A percentile compares a stretch with the other conserved stretches of the same genome.
Evolutionary conservation across 1,284 basidiomycete genomes (phyloP).

Genomic region (Termitomyces sp.): DNA sequence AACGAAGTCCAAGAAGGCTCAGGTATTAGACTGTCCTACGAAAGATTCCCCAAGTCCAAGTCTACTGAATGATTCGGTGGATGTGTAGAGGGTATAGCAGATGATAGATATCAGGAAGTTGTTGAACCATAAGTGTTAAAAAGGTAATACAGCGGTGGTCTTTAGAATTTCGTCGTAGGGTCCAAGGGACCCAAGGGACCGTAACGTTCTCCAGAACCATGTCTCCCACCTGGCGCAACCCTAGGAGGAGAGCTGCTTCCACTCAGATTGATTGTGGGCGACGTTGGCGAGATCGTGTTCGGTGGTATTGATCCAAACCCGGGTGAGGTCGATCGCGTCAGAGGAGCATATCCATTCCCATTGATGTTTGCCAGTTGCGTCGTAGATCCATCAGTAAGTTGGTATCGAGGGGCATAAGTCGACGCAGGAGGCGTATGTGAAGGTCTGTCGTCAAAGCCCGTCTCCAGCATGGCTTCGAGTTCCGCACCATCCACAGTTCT

Average conservation of each 20-base stretch:
- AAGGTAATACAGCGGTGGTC: conserved; percentile 13
- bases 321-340: conserved; percentile 46
- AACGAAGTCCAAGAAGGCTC: conserved; percentile 14
- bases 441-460: conserved; percentile 72
- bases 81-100: conserved; percentile 32
- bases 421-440: conserved; percentile 37
- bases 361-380: conserved; percentile 34
- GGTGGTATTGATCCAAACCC: conserved; percentile 27
- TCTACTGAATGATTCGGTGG: conserved; percentile 25
- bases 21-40: conserved; percentile 29
- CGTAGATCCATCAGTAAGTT: conserved; percentile 52
- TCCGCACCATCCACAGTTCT: conserved; percentile 70
- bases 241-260: conserved; percentile 17
- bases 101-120: conserved; percentile 25
- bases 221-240: conserved; percentile 31
- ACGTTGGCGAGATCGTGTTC: conserved; percentile 45
- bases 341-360: conserved; percentile 51
- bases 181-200: conserved; percentile 76
- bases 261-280: conserved; percentile 29
- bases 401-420: conserved; percentile 48
- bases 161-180: conserved; percentile 47
- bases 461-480: conserved; percentile 85
- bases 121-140: conserved; percentile 10
- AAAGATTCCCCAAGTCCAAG: conserved; percentile 26
- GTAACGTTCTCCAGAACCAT: conserved; percentile 46